Base-by-base conservation (phyloP, 495 filamentous ascomycete genomes). In the Aspergillus steynii region DNA sequence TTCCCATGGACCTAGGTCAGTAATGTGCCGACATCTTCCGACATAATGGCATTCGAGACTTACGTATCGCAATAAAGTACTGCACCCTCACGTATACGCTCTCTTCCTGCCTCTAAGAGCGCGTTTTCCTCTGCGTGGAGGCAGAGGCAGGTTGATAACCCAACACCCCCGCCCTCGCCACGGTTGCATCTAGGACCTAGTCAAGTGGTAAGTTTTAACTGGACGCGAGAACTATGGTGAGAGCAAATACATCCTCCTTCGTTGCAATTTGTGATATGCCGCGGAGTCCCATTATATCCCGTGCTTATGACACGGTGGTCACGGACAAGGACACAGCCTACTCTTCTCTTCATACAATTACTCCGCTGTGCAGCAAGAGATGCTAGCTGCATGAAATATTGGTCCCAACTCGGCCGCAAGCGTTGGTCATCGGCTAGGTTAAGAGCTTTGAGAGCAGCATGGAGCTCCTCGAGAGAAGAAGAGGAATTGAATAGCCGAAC, bases 51-150 rank as follows among this genome's bases (percentile, higher is more conserved):
- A 53, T 50, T 31, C 4, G 9, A 61, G 52, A 65, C 80, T 70
- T 70, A 87, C 71, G 95, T 99, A 71, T 98, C 91, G 68, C 95
- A 97, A 71, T 99, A 99, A 31, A 99, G 78, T 56, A 89, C 89
- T 12, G 90, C 81, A 9, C 88, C 82, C 53, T 89, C 86, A 42
- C 92, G 81, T 64, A 99, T 90, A 26, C 95, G 81, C 74, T 98
- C 95, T 62, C 94, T 82, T 1, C 95, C 95, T 31, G 96, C 95
- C 77, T 98, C 95, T 27, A 99, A 79, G 47, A 99, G 75, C 0
- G 95, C 95, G 73, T 99, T 99, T 76, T 99, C 95, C 77, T 99
- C 95, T 0, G 95, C 95, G 72, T 99, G 95, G 12, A 99, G 83
- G 71, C 95, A 99, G 31, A 97, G 81, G 66, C 95, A 99, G 25